Percentiles rank a stretch among this genome's conserved stretches.
Conservation (phyloP, 768 basidiomycete genomes). For the Pisolithus microcarpus region DNA sequence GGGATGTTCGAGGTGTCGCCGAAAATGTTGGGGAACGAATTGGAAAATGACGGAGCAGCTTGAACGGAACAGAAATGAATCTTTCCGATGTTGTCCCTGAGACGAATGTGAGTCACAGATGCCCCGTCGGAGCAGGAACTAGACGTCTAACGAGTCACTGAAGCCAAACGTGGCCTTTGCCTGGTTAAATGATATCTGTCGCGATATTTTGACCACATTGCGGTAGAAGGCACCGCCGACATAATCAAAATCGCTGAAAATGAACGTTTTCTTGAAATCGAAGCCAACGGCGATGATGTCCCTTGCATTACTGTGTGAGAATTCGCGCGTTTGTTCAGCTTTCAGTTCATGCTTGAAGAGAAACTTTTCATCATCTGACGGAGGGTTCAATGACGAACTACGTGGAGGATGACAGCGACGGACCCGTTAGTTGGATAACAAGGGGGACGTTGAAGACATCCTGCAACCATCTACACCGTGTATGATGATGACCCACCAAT, state of each 20-base stretch:
- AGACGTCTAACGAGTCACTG: conserved; percentile 73
- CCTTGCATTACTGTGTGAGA: conserved; percentile 79
- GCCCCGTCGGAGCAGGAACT: neutral
- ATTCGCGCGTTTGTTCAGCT: conserved; percentile 77
- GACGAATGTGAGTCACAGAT: neutral
- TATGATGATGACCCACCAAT: conserved; percentile 1
- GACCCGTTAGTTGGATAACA: conserved; percentile 93
- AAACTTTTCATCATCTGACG: conserved; percentile 94
- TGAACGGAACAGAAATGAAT: conserved; percentile 94
- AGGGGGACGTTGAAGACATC: conserved; percentile 92
- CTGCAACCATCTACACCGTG: conserved; percentile 75
- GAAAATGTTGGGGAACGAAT: conserved; percentile 98
- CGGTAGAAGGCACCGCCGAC: conserved; percentile 91
- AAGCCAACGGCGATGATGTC: conserved; percentile 98
- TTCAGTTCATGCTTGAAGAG: conserved; percentile 94
- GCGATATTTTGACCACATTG: conserved; percentile 88
- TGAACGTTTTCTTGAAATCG: conserved; percentile 87
- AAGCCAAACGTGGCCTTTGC: conserved; percentile 96
- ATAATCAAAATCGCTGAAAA: conserved; percentile 88
- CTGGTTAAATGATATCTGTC: conserved; percentile 89
- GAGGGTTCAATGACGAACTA: neutral
- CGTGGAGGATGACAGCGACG: conserved; percentile 7
- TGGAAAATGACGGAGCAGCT: conserved; percentile 93
- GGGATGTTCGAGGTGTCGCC: conserved; percentile 77
- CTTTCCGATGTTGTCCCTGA: conserved; percentile 96